These are phyloP conservation scores for Thermothelomyces thermophilus DNA, from an alignment of 2,329 filamentous ascomycete species.

Conservation along the genomic window DNA sequence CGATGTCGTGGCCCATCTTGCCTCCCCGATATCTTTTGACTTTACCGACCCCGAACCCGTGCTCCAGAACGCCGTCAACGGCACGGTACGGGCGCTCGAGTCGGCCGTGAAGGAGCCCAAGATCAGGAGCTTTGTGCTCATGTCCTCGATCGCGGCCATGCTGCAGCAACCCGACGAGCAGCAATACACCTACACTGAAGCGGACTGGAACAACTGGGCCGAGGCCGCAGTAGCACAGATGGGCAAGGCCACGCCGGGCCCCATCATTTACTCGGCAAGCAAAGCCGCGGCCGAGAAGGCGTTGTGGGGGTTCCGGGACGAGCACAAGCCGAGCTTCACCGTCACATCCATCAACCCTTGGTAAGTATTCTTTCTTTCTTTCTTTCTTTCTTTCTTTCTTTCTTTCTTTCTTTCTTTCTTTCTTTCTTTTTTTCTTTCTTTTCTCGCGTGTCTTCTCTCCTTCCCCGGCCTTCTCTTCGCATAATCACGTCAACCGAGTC, in stretches of 20 bases:
- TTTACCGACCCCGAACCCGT: conserved; percentile 24
- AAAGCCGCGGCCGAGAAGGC: conserved; percentile 29
- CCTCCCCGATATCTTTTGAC: conserved; percentile 23
- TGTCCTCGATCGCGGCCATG: conserved; percentile 23
- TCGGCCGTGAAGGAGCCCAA: conserved; percentile 15
- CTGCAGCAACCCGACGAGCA: not conserved
- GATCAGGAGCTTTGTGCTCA: conserved; percentile 25
- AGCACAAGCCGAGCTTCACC: conserved; percentile 33
- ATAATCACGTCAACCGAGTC: not conserved
- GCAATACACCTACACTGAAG: conserved; percentile 21
- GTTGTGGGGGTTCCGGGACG: conserved; percentile 31
- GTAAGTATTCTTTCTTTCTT: not conserved
- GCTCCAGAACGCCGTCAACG: conserved; percentile 17
- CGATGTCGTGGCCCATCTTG: conserved; percentile 20
- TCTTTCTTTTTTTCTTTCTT: too few species aligned
- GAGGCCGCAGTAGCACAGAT: conserved; percentile 10
- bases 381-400: too few species aligned
- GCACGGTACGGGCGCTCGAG: conserved; percentile 20
- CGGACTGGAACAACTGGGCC: conserved; percentile 25
- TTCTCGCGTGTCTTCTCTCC: too few species aligned
- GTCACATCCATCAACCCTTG: conserved; percentile 36
- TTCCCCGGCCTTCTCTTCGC: too few species aligned
- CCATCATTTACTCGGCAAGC: conserved; percentile 27
- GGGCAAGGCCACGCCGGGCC: conserved; percentile 19
- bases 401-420: too few species aligned